Evolutionary conservation across 768 basidiomycete genomes (phyloP).

Genomic region (Russula abietina): DNA sequence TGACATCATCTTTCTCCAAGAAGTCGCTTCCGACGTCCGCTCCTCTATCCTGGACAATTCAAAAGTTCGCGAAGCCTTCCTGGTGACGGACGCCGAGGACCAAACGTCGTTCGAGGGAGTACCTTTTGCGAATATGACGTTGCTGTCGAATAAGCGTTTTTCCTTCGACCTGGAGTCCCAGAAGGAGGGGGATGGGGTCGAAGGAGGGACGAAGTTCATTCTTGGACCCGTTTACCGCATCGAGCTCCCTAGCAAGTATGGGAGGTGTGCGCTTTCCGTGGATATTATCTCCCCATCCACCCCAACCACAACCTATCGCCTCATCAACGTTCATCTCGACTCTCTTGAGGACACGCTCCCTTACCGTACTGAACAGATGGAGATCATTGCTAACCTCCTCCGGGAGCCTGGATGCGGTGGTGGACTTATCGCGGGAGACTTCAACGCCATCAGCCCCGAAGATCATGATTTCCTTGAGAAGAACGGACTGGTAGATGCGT

Average conservation of each 20-base stretch:
- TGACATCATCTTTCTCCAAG: conserved; percentile 1
- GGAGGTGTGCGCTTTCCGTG: conserved; percentile 36
- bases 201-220: neutral
- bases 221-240: conserved; percentile 1
- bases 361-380: conserved; percentile 25
- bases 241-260: conserved; percentile 23
- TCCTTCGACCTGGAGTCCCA: neutral
- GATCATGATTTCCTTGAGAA: conserved; percentile 36
- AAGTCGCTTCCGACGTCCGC: neutral
- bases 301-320: conserved; percentile 29
- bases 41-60: neutral
- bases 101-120: neutral
- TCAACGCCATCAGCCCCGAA: conserved; percentile 34
- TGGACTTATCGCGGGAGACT: conserved; percentile 28
- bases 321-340: conserved; percentile 39
- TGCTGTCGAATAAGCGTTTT: conserved; percentile 5
- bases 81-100: too few relatives aligned
- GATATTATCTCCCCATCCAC: conserved; percentile 31
- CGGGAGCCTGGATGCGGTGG: conserved; percentile 38
- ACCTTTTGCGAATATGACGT: conserved; percentile 13
- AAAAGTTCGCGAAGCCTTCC: neutral
- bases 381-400: conserved; percentile 34
- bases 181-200: neutral
- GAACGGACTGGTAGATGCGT: conserved; percentile 39
- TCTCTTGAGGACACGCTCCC: conserved; percentile 27